These are phyloP conservation scores for Cercospora zeae-maydis DNA, from an alignment of 2,329 filamentous ascomycete genomes.

Conservation along the genomic window DNA sequence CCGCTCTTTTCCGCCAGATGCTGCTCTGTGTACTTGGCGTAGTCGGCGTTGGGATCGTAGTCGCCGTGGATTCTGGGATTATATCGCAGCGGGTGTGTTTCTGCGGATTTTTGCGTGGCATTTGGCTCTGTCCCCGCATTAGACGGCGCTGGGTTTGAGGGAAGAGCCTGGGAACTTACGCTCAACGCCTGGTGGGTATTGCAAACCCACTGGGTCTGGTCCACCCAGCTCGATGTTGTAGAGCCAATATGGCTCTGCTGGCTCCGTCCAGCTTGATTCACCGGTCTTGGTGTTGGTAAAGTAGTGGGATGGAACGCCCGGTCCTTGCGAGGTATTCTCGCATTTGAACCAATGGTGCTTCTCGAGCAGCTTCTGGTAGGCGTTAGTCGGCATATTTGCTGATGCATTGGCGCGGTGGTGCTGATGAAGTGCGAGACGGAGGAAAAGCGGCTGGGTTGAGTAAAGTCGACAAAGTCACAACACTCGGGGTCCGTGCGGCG, in stretches of 20 bases:
- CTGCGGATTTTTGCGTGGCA: not conserved
- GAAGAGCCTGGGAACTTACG: not conserved
- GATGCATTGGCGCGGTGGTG: not conserved
- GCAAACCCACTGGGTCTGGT: conserved; percentile 20
- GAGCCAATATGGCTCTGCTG: conserved; percentile 34
- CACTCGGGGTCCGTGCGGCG: not conserved
- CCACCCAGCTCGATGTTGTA: conserved; percentile 26
- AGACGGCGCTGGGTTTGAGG: not conserved
- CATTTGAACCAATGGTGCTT: conserved; percentile 23
- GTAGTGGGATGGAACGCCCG: conserved; percentile 24
- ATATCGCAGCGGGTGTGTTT: conserved; percentile 57
- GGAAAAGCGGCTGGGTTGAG: not conserved
- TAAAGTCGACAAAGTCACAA: not conserved
- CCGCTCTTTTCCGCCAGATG: conserved; percentile 38
- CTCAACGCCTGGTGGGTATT: conserved; percentile 2
- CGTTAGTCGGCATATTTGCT: conserved; percentile 1
- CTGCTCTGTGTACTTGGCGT: conserved; percentile 55
- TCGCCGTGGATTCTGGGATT: conserved; percentile 94
- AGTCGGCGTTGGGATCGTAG: conserved; percentile 95
- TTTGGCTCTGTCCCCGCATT: not conserved
- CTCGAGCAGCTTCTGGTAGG: conserved; percentile 12
- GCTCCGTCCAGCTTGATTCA: conserved; percentile 30
- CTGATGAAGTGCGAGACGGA: not conserved
- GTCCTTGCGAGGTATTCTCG: conserved; percentile 12
- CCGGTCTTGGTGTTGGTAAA: conserved; percentile 30